These are phyloP conservation scores for Nicotiana benthamiana DNA, from an alignment of 257 asterid species.

Conservation along the genomic window DNA sequence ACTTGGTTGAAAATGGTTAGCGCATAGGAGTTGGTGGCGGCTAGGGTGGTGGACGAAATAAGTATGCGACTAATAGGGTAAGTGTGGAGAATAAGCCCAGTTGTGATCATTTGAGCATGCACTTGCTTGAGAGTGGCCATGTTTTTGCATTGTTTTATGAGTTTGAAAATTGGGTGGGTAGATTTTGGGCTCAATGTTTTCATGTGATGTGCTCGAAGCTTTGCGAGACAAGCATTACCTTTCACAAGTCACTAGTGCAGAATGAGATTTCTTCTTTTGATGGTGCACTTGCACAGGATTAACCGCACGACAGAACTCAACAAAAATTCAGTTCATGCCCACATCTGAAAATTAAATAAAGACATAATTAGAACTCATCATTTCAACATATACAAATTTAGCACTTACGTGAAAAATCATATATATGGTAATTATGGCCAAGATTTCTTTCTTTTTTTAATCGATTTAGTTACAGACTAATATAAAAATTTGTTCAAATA, in stretches of 20 bases:
- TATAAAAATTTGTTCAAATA: background rate
- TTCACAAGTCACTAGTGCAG: background rate
- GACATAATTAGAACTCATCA: background rate
- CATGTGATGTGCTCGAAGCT: constrained; percentile 16
- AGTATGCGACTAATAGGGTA: constrained; percentile 66
- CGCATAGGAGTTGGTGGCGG: constrained; percentile 48
- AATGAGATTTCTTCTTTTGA: background rate
- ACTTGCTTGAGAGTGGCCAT: constrained; percentile 35
- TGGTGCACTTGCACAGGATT: background rate
- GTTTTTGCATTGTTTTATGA: constrained; percentile 52
- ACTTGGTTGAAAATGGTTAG: constrained; percentile 36
- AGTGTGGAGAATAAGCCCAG: constrained; percentile 55
- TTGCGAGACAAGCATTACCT: background rate
- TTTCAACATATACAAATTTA: background rate
- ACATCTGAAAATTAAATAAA: background rate
- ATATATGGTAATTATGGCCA: background rate
- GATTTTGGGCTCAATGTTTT: constrained; percentile 34
- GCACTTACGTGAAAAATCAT: background rate
- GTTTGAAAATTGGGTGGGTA: constrained; percentile 40
- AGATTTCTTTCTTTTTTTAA: background rate
- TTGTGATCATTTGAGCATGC: constrained; percentile 60
- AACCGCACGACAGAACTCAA: background rate
- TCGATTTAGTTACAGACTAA: background rate
- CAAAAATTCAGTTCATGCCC: background rate
- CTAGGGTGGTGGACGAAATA: constrained; percentile 35